Base-by-base conservation (phyloP, 257 asterid species). In the Mitragyna speciosa region DNA sequence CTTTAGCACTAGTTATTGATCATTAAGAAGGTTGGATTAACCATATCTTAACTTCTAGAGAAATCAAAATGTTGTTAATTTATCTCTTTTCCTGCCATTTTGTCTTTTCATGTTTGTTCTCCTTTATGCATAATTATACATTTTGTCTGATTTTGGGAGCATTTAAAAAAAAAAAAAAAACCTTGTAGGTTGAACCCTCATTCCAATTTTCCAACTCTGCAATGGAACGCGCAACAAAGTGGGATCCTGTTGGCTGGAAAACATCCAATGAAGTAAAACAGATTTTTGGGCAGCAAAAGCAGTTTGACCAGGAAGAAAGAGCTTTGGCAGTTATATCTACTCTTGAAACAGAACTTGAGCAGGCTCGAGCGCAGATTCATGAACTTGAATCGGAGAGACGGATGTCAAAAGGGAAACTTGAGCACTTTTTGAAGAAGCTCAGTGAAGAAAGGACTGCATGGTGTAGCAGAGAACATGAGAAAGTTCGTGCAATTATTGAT, bases 171-270 rank as follows among this genome's bases (percentile, higher is more conserved):
- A n/a, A n/a, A n/a, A n/a, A n/a, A n/a, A 15, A 66, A 56, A n/a
- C n/a, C 74, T 31, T 66, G 83, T 82, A 91, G 93, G 70, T 83
- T 67, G 92, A 86, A 54, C 81, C 88, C 22, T 80, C 86, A 3
- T 80, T 82, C 58, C 90, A 85, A 69, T 72, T 82, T 73, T 59
- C 94, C 51, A 83, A 86, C 81, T 75, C 84, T 28, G 89, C 88
- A 58, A 88, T 87, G 90, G 96, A 91, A 86, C 94, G 93, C 49
- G 89, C 88, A 22, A 91, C 94, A 28, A 91, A 91, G 84, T 90
- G 96, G 94, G 92, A 89, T 82, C 94, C 91, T 49, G 76, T 82
- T 63, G 85, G 86, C 75, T 83, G 80, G 86, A 85, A 80, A 83
- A 56, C 79, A 59, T 72, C 86, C 6, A 83, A 81, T 64, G 88